A percentile compares a stretch with the other conserved stretches of the same genome.
Conservation (phyloP, 805 yeast species). For the Metschnikowia picachoensis region DNA sequence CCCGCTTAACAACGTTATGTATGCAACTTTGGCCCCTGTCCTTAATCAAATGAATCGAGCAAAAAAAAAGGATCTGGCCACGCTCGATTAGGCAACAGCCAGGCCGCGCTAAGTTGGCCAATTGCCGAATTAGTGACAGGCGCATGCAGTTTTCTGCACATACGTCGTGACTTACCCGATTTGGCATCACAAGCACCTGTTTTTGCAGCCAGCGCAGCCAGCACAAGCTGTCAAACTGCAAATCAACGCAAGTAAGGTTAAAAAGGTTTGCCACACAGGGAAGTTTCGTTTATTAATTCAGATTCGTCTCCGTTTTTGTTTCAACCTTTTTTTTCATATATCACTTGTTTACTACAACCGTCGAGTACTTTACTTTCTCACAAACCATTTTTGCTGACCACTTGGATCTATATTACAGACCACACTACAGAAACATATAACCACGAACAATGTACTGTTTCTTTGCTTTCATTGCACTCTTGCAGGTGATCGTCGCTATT, state of each 20-base stretch:
- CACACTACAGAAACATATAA: not conserved
- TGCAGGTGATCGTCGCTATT: conserved; percentile 25
- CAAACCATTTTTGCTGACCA: too few relatives aligned
- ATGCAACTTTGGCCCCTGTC: too few relatives aligned
- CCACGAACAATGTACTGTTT: conserved; percentile 1
- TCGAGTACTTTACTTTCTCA: too few relatives aligned
- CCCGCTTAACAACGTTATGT: too few relatives aligned
- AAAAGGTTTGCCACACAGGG: too few relatives aligned
- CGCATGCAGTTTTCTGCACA: conserved; percentile 1
- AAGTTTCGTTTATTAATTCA: not conserved
- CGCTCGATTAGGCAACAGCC: conserved; percentile 3
- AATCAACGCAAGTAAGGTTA: too few relatives aligned
- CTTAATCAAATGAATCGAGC: too few relatives aligned
- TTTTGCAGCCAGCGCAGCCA: conserved; percentile 14
- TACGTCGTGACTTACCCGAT: not conserved
- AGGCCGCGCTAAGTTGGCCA: conserved; percentile 2
- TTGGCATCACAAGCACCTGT: not conserved
- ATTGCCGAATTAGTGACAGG: not conserved
- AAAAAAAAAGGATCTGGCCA: too few relatives aligned
- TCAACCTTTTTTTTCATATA: not conserved
- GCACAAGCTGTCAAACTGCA: not conserved
- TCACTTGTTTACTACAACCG: not conserved
- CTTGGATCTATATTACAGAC: not conserved
- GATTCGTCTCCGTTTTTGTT: not conserved
- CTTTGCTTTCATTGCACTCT: conserved; percentile 12